Base-by-base conservation (phyloP, 805 yeast genomes). In the Saccharomycopsis selenospora region DNA sequence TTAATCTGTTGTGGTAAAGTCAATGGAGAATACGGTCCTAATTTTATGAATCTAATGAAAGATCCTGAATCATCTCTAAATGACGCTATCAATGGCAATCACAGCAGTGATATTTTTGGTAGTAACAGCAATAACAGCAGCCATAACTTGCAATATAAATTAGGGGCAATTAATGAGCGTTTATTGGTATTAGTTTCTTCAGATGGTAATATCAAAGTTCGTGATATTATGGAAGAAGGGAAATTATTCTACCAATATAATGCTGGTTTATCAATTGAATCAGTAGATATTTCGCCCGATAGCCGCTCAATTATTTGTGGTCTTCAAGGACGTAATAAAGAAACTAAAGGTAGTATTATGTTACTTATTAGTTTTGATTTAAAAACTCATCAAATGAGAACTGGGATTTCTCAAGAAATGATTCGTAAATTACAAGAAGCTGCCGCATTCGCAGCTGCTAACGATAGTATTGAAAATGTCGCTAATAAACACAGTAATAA, bases 231-330 rank as follows among this genome's bases (percentile, higher is more conserved):
- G n/a, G 62, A 69, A 33, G 55, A 61, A 10, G 95, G 95, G 3
- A 68, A 69, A 51, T 77, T 82, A 0, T 67, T 88, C 1, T 86
- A 83, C 63, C 75, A 84, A 0, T 80, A 85, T 58, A 67, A 75
- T 27, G 81, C 88, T 8, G 76, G 75, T 48, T 84, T 85, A 59
- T 89, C 90, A 1, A 82, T 90, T 33, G 65, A 95, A 45, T 87
- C 95, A 58, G 70, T 87, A 41, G 82, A 86, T 26, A 69, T 88
- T 1, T 76, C 91, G 5, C 76, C 79, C 0, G 69, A 75, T 54
- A 87, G 84, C 24, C 66, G 73, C 17, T 66, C 80, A 22, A 68
- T 89, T 10, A 93, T 91, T 3, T 76, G 87, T 54, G 93, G 95
- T 1, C 79, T 90, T 23, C 84, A 90, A 0, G 91, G 95, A 0